phyloP scores from a whole-genome alignment of 805 yeast species.

The Huiozyma sinensis region DNA sequence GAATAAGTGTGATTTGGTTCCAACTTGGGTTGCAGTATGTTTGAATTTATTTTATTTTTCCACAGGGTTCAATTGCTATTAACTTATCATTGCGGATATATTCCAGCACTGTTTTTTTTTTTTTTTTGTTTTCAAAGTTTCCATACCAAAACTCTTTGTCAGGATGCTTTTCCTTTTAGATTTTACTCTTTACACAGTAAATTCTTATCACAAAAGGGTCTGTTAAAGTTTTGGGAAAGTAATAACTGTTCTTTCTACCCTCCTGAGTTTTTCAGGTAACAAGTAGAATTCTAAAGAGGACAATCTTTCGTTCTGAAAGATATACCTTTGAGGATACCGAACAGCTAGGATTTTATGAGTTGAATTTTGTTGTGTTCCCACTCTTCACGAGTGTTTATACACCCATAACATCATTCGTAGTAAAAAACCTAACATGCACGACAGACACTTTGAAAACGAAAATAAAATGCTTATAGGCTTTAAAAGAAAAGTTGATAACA shows the following conservation, averaged over 20 bases:
- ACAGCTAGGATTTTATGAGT: constrained; percentile 48
- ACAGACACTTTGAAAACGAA: background rate
- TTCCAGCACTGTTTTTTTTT: background rate
- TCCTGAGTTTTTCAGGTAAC: constrained; percentile 14
- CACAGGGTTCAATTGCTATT: constrained; percentile 1
- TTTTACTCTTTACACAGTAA: constrained; percentile 9
- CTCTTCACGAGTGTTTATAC: background rate
- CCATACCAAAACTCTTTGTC: constrained; percentile 76
- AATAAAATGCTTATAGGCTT: too few species aligned
- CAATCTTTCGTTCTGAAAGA: constrained; percentile 31
- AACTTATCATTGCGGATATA: background rate
- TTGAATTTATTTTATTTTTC: constrained; percentile 6
- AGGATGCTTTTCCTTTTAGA: constrained; percentile 40
- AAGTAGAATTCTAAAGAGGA: background rate
- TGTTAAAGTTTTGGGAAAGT: constrained; percentile 97
- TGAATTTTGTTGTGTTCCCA: constrained; percentile 38
- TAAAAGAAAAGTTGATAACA: background rate
- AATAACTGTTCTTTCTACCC: constrained; percentile 47
- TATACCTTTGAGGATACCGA: constrained; percentile 18
- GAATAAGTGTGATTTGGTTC: constrained; percentile 96
- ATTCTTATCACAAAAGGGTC: constrained; percentile 46
- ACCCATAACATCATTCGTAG: constrained; percentile 52
- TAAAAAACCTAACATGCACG: constrained; percentile 65
- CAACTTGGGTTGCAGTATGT: constrained; percentile 99
- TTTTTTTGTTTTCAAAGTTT: background rate